Evolutionary conservation across 2,329 filamentous ascomycete genomes (phyloP), one percentile per base, ranked within the genome.

Genomic region (Ophiostoma pallidulum): DNA sequence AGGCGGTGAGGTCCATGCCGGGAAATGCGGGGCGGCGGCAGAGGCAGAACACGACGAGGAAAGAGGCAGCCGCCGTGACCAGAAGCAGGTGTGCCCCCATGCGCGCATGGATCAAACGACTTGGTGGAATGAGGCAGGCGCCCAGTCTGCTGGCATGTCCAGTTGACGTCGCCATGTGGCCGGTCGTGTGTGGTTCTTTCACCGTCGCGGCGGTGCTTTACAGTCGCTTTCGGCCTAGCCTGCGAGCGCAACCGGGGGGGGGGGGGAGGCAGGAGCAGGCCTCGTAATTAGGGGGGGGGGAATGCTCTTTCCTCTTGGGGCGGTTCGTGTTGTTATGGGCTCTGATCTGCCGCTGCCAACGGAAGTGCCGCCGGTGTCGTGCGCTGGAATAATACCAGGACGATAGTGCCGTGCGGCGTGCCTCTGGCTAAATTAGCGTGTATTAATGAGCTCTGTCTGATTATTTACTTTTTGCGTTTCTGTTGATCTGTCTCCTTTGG

Each of bases 111-210:
- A 40, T 40, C 36, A 38, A 37, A 40, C 19, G 19, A 32, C 36
- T 26, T 14, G 35, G 40, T 8, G 14, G 40, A 32, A 32, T 8
- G 39, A 31, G 12, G 39, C 18, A 42, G 39, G 13, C 8, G 45
- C 43, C 26, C 31, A n/a, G n/a, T n/a, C n/a, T n/a, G 18, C 24
- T 4, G 19, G 35, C 28, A n/a, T 37, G 42, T 19, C 31, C 49
- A 47, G 22, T 51, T 51, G 49, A 51, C 45, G 43, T 51, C 42
- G 45, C 48, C 48, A 49, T 53, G 51, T 53, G 51, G 51, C 47
- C 48, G 40, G 37, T 24, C n/a, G 38, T 13, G 13, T 47, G 45
- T 45, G 38, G 40, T 16, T 41, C 38, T 40, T 31, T 41, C 20
- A 37, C 43, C 37, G 39, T 13, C 32, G 26, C 16, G 13, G 26